Percentiles rank a stretch among this genome's conserved stretches.
Conservation (phyloP, 495 filamentous ascomycete genomes). For the Cercophora samala region DNA sequence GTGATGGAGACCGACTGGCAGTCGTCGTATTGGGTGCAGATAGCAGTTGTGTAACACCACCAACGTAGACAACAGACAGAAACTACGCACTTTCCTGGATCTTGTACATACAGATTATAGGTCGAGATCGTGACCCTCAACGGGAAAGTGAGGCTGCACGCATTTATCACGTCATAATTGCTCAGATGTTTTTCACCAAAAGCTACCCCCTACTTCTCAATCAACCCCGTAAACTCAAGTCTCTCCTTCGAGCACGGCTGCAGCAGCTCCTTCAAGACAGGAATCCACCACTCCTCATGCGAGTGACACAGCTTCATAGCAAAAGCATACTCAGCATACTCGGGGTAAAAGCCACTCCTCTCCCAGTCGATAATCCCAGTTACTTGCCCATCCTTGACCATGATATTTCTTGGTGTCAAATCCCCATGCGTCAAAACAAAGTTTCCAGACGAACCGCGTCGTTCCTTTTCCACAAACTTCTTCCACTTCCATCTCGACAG, state of each 20-base stretch:
- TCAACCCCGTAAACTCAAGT: constrained; percentile 12
- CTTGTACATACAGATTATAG: too few species aligned
- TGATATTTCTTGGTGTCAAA: constrained; percentile 11
- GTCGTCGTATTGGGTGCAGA: too few species aligned
- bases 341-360: constrained; percentile 11
- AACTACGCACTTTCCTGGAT: too few species aligned
- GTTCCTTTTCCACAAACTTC: neutral
- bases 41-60: too few species aligned
- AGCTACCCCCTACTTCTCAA: neutral
- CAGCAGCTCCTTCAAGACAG: constrained; percentile 13
- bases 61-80: too few species aligned
- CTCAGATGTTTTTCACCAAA: too few species aligned
- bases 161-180: too few species aligned
- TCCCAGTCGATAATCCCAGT: constrained; percentile 15
- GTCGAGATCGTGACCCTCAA: too few species aligned
- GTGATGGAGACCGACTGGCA: too few species aligned
- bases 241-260: constrained; percentile 8
- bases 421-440: constrained; percentile 15
- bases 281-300: constrained; percentile 14
- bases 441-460: neutral
- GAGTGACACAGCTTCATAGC: constrained; percentile 8
- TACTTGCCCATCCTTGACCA: constrained; percentile 1
- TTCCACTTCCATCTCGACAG: constrained; percentile 7
- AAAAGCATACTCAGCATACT: constrained; percentile 13
- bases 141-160: too few species aligned